Conservation (phyloP, 1,284 basidiomycete species). For the Puccinia horiana region DNA sequence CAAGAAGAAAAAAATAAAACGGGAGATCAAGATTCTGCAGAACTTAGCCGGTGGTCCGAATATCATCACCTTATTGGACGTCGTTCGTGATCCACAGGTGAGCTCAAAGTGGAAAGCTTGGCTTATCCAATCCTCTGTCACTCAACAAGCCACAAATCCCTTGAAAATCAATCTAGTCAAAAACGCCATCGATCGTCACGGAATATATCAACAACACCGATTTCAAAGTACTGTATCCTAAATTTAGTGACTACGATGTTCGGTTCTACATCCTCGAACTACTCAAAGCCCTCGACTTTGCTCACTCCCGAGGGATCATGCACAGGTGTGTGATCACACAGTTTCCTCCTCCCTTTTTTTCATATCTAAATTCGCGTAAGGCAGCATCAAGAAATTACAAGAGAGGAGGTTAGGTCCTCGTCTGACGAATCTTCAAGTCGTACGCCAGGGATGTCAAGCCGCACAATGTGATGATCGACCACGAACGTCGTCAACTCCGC, state of each 20-base stretch:
- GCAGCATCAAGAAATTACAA: constrained; percentile 80
- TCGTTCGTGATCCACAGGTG: constrained; percentile 77
- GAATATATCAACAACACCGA: constrained; percentile 98
- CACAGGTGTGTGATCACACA: constrained; percentile 15
- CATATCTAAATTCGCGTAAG: constrained; percentile 89
- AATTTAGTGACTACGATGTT: constrained; percentile 91
- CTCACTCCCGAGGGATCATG: constrained; percentile 44
- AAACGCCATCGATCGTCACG: constrained; percentile 96
- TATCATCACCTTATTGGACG: constrained; percentile 82
- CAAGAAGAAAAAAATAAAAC: constrained; percentile 99
- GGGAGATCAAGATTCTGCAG: constrained; percentile 98
- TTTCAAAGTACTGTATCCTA: constrained; percentile 94
- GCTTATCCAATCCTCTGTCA: not conserved
- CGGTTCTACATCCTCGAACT: constrained; percentile 96
- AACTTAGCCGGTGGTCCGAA: constrained; percentile 93
- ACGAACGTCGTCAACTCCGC: constrained; percentile 86
- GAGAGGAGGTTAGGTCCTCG: not conserved
- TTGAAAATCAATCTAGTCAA: constrained; percentile 68
- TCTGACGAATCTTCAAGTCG: not conserved
- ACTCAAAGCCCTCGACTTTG: constrained; percentile 69
- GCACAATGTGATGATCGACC: constrained; percentile 99
- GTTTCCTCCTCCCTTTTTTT: no score
- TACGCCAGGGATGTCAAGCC: constrained; percentile 85
- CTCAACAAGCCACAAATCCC: not conserved
- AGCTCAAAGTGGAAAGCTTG: constrained; percentile 37